Evolutionary conservation across 179 eudicot species (phyloP).

Genomic region (Spinacia oleracea): DNA sequence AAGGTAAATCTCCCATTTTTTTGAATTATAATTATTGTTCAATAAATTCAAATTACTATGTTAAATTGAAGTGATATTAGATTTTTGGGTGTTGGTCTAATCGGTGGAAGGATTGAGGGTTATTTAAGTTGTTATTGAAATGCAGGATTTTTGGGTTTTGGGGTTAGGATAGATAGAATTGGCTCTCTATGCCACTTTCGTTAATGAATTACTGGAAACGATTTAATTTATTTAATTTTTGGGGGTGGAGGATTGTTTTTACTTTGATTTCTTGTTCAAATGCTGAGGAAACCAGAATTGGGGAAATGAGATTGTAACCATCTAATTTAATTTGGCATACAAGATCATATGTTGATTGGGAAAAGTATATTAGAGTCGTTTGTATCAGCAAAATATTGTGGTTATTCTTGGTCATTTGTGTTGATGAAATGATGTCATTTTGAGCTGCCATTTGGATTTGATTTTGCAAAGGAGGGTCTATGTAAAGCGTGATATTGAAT

Average conservation of each 20-base stretch:
- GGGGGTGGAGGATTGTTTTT: too few relatives aligned
- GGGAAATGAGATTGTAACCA: neutral
- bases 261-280: neutral
- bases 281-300: neutral
- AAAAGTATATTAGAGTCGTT: neutral
- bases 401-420: neutral
- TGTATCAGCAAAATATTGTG: neutral
- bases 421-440: neutral
- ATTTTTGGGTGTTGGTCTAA: neutral
- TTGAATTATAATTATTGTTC: neutral
- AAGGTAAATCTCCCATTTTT: slow-evolving; percentile 15
- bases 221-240: too few relatives aligned
- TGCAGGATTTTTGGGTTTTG: neutral
- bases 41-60: too few relatives aligned
- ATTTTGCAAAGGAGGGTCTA: neutral
- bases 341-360: neutral
- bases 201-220: neutral
- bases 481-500: neutral
- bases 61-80: too few relatives aligned
- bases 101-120: neutral
- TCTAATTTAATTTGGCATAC: too few relatives aligned
- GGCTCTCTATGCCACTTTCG: neutral
- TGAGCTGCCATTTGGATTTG: neutral
- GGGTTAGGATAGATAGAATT: too few relatives aligned
- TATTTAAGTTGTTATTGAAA: too few relatives aligned